phyloP scores from a whole-genome alignment of 257 asterid genomes.

The Buddleja alternifolia region DNA sequence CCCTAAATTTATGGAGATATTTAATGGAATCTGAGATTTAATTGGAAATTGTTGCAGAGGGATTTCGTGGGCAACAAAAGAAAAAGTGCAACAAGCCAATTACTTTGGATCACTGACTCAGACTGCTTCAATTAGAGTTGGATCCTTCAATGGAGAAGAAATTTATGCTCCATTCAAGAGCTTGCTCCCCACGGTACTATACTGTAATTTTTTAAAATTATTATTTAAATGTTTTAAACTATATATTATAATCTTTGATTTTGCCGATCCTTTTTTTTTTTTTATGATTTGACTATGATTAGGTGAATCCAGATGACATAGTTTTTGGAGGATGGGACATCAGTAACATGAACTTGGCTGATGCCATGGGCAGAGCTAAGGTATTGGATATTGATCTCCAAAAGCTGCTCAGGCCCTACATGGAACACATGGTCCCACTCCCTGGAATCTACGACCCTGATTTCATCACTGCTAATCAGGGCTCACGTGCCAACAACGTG shows the following conservation, averaged over 20 bases:
- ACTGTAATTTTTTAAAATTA: too few relatives aligned
- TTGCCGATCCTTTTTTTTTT: background rate
- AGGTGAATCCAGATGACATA: conserved; percentile 93
- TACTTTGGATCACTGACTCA: conserved; percentile 95
- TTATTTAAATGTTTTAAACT: background rate
- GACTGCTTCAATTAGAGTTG: conserved; percentile 87
- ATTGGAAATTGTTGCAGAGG: conserved; percentile 55
- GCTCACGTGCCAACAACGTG: conserved; percentile 82
- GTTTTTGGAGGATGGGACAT: conserved; percentile 99
- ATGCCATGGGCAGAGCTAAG: conserved; percentile 94
- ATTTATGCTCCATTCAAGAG: conserved; percentile 97
- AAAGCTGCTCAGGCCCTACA: conserved; percentile 92
- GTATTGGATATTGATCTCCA: conserved; percentile 94
- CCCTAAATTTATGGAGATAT: background rate
- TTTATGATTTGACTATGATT: conserved; percentile 30
- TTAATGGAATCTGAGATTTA: conserved; percentile 29
- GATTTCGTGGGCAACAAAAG: conserved; percentile 98
- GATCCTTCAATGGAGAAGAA: conserved; percentile 97
- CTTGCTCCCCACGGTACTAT: conserved; percentile 87
- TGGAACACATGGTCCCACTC: conserved; percentile 98
- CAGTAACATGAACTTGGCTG: conserved; percentile 91
- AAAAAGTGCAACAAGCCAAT: conserved; percentile 88
- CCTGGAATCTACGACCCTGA: conserved; percentile 95
- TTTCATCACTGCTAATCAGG: conserved; percentile 99
- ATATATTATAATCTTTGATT: background rate